Percentiles rank a stretch among this genome's conserved stretches.
These are phyloP conservation scores for Lactifluus hygrophoroides DNA, from an alignment of 768 basidiomycete genomes.

Conservation along the genomic window DNA sequence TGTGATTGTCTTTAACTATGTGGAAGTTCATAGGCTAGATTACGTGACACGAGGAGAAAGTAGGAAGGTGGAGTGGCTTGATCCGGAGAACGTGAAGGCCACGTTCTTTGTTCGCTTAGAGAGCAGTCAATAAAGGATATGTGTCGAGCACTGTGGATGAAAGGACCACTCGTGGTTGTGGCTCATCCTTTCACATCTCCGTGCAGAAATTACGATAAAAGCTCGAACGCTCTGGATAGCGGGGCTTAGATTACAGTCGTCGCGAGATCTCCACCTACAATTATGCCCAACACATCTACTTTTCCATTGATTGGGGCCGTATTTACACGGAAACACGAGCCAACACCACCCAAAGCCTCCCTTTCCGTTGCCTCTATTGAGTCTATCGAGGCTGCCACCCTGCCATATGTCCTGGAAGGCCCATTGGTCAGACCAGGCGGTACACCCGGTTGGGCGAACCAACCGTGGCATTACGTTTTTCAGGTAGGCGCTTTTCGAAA, in stretches of 20 bases:
- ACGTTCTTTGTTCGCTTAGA: slow-evolving; percentile 2
- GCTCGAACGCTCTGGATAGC: not conserved
- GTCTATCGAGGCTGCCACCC: not conserved
- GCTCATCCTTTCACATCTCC: not conserved
- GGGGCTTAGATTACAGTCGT: not conserved
- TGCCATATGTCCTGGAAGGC: not conserved
- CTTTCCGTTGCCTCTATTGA: not conserved
- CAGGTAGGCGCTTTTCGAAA: not conserved
- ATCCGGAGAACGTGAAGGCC: not conserved
- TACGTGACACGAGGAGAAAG: not conserved
- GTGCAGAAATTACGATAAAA: not conserved
- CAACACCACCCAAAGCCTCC: not conserved
- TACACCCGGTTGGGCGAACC: slow-evolving; percentile 10
- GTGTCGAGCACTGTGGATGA: not conserved
- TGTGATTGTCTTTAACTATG: not conserved
- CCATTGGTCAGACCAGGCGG: not conserved
- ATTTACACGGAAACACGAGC: not conserved
- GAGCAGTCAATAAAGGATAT: not conserved
- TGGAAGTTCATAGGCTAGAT: not conserved
- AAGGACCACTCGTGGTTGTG: not conserved
- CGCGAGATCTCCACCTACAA: not conserved
- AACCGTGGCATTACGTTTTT: slow-evolving; percentile 15
- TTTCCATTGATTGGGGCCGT: not conserved
- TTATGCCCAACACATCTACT: not conserved
- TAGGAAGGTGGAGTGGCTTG: not conserved